Evolutionary conservation across 495 filamentous ascomycete genomes (phyloP), one percentile per base, ranked within the genome.

Genomic region (Staphylotrichum longicolle): DNA sequence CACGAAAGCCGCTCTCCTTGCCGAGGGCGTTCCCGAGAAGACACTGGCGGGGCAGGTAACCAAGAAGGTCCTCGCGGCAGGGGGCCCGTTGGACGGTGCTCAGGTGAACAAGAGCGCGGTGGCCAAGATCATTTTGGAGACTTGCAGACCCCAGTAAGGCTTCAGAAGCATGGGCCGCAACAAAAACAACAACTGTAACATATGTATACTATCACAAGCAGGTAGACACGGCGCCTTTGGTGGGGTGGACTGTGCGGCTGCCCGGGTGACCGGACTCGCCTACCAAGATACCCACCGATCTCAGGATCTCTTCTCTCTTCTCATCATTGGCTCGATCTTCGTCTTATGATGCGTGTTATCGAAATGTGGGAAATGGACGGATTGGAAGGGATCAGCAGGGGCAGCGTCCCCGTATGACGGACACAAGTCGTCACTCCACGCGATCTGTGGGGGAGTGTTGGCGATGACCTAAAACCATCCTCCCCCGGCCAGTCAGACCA

Each of bases 71-170:
- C 39, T 77, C 41, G 27, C 55, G 3, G 68, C 74, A 2, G 72
- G 63, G 12, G 75, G 74, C 2, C 70, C 68, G 32, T 61, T 79
- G 44, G 68, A 74, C n/a, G 77, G 73, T 32, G 75, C 75, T 55
- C 66, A 39, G 65, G 76, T 35, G 70, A 80, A 15, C 75, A 72
- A 65, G 68, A 64, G 33, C 58, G 62, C 20, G 57, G 59, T 77
- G 27, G 65, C 57, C 5, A 68, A 58, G 57, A 60, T 78, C 6
- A 71, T 75, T 3, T 75, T 70, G 65, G 66, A 78, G 58, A 27
- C 61, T 47, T 40, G 48, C 27, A 48, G 58, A 52, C 56, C 34
- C 12, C 27, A 59, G 47, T 54, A 62, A 27, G 30, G n/a, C 44
- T 32, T 15, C 6, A 10, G 3, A 7, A 35, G 11, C 50, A 30